Evolutionary conservation across 306 rosid species (phyloP).

Genomic region (Rosa multiflora): DNA sequence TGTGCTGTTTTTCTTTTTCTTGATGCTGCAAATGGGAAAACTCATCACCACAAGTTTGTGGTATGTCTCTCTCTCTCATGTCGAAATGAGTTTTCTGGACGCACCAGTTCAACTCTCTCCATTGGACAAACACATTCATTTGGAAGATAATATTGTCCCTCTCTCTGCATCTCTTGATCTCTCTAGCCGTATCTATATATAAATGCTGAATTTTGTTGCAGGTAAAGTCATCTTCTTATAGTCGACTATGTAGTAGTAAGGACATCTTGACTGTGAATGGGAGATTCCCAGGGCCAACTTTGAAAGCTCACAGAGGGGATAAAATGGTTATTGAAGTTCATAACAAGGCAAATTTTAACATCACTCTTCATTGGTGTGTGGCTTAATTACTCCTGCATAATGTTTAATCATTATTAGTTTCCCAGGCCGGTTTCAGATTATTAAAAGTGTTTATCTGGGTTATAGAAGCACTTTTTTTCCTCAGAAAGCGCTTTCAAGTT

Average conservation of each 20-base stretch:
- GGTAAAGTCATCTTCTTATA: conserved; percentile 48
- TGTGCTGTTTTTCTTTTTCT: background rate
- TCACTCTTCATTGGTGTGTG: conserved; percentile 56
- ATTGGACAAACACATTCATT: background rate
- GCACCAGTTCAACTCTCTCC: background rate
- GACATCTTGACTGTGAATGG: conserved; percentile 59
- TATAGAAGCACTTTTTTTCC: no score
- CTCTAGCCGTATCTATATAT: background rate
- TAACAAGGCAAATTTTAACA: conserved; percentile 45
- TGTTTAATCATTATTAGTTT: background rate
- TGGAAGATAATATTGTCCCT: background rate
- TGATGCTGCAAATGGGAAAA: conserved; percentile 8
- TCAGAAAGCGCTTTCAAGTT: background rate
- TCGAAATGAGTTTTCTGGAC: background rate
- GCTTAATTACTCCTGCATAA: background rate
- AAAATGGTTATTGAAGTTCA: conserved; percentile 46
- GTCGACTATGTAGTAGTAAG: conserved; percentile 51
- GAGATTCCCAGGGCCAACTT: conserved; percentile 61
- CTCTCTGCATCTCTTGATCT: background rate
- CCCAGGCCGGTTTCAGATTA: no score
- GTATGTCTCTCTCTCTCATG: conserved; percentile 1
- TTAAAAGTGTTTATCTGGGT: no score
- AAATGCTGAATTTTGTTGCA: background rate
- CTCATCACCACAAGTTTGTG: conserved; percentile 11
- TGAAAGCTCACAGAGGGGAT: conserved; percentile 46